phyloP scores from a whole-genome alignment of 164 flowering plant genomes.

The Cinnamomum micranthum region DNA sequence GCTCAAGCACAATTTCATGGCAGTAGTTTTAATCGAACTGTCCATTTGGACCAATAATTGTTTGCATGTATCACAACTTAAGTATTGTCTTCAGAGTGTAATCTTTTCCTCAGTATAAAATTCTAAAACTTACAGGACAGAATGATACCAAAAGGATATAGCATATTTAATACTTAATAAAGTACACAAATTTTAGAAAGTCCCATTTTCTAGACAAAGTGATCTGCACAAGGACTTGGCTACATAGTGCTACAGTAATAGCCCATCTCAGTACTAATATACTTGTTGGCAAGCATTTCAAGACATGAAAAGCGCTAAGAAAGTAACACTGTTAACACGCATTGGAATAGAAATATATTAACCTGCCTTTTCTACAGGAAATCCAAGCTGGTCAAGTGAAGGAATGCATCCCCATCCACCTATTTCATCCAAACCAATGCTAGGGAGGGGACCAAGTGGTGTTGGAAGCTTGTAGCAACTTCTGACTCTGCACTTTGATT shows the following conservation, averaged over 20 bases:
- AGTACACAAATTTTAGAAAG: not conserved
- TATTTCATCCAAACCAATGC: slow-evolving; percentile 14
- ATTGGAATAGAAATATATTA: not conserved
- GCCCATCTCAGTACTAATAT: not conserved
- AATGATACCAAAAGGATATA: no score
- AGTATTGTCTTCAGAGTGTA: no score
- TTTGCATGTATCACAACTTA: no score
- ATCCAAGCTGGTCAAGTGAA: slow-evolving; percentile 51
- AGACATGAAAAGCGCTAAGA: not conserved
- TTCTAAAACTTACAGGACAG: not conserved
- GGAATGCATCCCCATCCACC: slow-evolving; percentile 85
- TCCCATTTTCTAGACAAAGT: not conserved
- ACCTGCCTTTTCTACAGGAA: slow-evolving; percentile 52
- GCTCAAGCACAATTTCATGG: no score
- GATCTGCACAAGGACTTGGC: not conserved
- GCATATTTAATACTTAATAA: not conserved
- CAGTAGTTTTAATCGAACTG: no score
- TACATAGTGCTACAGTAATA: not conserved
- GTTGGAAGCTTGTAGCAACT: slow-evolving; percentile 57
- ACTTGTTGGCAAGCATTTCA: not conserved
- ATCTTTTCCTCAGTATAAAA: not conserved
- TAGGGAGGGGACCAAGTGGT: slow-evolving; percentile 65
- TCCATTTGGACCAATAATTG: not conserved
- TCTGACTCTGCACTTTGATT: slow-evolving; percentile 59
- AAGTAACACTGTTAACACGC: no score